Conservation (phyloP, 164 flowering plant species). For the Macadamia tetraphylla region DNA sequence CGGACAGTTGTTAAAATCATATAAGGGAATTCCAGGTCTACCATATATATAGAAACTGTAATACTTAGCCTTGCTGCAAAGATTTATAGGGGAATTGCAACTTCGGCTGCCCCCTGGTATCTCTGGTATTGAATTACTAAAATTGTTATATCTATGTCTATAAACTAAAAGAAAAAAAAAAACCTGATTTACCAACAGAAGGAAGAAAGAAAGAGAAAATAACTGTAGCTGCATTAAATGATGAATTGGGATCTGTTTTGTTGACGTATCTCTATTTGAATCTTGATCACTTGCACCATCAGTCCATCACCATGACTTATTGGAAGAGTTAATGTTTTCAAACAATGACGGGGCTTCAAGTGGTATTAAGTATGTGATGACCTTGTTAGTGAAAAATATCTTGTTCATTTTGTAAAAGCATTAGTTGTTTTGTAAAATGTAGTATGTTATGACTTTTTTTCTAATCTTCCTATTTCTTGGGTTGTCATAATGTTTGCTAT, state of each 20-base stretch:
- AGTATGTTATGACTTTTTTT: background rate
- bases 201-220: no score
- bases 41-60: background rate
- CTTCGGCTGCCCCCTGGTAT: no score
- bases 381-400: background rate
- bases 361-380: no score
- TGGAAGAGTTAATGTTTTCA: no score
- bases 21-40: background rate
- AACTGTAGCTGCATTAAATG: background rate
- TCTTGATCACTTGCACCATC: background rate
- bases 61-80: background rate
- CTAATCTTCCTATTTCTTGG: background rate
- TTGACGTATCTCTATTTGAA: background rate
- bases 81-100: no score
- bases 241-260: background rate
- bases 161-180: no score
- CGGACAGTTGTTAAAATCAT: background rate
- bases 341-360: no score
- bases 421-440: background rate
- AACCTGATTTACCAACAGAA: no score
- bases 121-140: no score
- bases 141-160: no score
- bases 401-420: background rate
- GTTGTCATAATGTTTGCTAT: background rate
- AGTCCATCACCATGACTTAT: no score